Conservation (phyloP, 352 stramenopile species). For the Pythium utonaiense region DNA sequence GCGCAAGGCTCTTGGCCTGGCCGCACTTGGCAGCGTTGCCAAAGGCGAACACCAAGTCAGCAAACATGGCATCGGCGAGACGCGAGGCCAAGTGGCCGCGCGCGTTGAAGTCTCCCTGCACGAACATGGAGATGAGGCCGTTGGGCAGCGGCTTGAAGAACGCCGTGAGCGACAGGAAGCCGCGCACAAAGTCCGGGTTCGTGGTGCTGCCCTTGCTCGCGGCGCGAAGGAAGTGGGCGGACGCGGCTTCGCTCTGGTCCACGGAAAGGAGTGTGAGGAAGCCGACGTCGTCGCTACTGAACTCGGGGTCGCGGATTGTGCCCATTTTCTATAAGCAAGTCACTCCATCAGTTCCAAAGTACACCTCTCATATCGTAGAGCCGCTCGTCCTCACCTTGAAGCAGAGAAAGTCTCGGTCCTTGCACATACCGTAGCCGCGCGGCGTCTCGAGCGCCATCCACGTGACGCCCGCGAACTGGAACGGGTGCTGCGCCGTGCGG, state of each 20-base stretch:
- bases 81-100: slow-evolving; percentile 48
- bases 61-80: slow-evolving; percentile 55
- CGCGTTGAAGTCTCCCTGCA: slow-evolving; percentile 61
- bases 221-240: background rate
- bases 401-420: slow-evolving; percentile 66
- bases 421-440: slow-evolving; percentile 45
- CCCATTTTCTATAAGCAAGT: slow-evolving; percentile 53
- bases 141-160: slow-evolving; percentile 59
- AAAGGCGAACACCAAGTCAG: slow-evolving; percentile 53
- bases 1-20: slow-evolving; percentile 72
- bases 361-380: no score
- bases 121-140: slow-evolving; percentile 63
- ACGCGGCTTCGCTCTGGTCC: slow-evolving; percentile 26
- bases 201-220: background rate
- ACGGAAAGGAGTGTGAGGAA: slow-evolving; percentile 73
- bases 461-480: slow-evolving; percentile 72
- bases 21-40: slow-evolving; percentile 60
- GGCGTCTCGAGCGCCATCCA: slow-evolving; percentile 62
- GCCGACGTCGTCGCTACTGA: slow-evolving; percentile 50
- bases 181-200: slow-evolving; percentile 42
- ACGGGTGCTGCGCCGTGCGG: slow-evolving; percentile 49
- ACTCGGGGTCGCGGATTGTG: slow-evolving; percentile 18
- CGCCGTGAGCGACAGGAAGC: slow-evolving; percentile 56
- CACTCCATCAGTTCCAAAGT: slow-evolving; percentile 1
- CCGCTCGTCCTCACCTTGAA: slow-evolving; percentile 71